Conservation (phyloP, 306 rosid genomes). For the Glycyrrhiza uralensis region DNA sequence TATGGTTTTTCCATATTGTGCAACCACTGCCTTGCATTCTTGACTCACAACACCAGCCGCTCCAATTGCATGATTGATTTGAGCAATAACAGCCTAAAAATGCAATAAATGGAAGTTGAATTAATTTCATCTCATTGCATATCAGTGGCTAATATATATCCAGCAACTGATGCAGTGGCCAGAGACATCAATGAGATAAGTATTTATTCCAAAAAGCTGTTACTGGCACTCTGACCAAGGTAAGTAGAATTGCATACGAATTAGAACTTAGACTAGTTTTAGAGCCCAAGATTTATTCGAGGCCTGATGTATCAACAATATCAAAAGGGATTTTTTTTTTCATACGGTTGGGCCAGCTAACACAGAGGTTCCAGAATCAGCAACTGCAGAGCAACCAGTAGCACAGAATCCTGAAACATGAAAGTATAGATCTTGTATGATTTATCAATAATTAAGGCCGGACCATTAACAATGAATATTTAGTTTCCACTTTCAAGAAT, state of each 20-base stretch:
- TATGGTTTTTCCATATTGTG: slow-evolving; percentile 37
- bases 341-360: no score
- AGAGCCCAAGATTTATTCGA: no score
- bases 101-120: neutral
- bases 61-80: slow-evolving; percentile 46
- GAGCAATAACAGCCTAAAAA: slow-evolving; percentile 31
- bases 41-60: slow-evolving; percentile 35
- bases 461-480: no score
- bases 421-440: neutral
- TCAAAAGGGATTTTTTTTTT: no score
- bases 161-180: neutral
- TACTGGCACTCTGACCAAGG: no score
- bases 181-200: neutral
- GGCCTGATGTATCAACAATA: no score
- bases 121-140: neutral
- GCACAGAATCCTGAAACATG: slow-evolving; percentile 31
- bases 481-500: no score
- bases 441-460: neutral
- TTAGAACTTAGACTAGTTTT: no score
- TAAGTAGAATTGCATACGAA: no score
- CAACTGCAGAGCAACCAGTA: slow-evolving; percentile 38
- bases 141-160: neutral
- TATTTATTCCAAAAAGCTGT: neutral
- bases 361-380: slow-evolving; percentile 42
- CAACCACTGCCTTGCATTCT: slow-evolving; percentile 36